These are phyloP conservation scores for Diplocarpon rosae DNA, from an alignment of 2,329 filamentous ascomycete species.

Conservation along the genomic window DNA sequence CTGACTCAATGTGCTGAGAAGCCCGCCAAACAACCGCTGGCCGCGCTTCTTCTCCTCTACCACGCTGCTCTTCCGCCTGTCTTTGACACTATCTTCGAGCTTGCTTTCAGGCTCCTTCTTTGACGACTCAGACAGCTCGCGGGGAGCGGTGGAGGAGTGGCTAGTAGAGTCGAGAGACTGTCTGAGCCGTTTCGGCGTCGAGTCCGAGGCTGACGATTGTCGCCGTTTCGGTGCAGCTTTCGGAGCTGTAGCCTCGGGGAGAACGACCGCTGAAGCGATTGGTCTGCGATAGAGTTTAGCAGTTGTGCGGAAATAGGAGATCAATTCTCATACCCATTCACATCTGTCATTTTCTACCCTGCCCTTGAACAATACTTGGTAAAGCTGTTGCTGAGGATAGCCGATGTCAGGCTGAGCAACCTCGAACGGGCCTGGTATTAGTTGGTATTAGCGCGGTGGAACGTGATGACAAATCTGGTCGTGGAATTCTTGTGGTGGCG, in stretches of 20 bases:
- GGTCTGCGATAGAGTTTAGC: conserved; percentile 19
- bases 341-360: conserved; percentile 17
- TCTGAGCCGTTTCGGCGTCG: conserved; percentile 41
- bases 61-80: conserved; percentile 34
- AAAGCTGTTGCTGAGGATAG: neutral
- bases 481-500: conserved; percentile 1
- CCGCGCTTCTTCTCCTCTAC: conserved; percentile 77
- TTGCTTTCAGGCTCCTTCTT: conserved; percentile 8
- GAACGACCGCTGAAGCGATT: conserved; percentile 28
- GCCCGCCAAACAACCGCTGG: conserved; percentile 73
- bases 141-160: conserved; percentile 19
- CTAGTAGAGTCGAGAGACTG: conserved; percentile 27
- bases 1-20: conserved; percentile 54
- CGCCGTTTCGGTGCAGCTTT: conserved; percentile 30
- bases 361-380: neutral
- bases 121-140: conserved; percentile 18
- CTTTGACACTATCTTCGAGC: conserved; percentile 13
- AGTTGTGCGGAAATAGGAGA: neutral
- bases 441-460: conserved; percentile 3
- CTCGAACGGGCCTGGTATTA: neutral
- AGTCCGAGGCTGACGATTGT: conserved; percentile 40
- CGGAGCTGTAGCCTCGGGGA: conserved; percentile 20
- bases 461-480: conserved; percentile 14
- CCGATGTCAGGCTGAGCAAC: conserved; percentile 5
- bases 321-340: conserved; percentile 14